Conservation (phyloP, 2,329 filamentous ascomycete species). For the Cladosporium sp. region DNA sequence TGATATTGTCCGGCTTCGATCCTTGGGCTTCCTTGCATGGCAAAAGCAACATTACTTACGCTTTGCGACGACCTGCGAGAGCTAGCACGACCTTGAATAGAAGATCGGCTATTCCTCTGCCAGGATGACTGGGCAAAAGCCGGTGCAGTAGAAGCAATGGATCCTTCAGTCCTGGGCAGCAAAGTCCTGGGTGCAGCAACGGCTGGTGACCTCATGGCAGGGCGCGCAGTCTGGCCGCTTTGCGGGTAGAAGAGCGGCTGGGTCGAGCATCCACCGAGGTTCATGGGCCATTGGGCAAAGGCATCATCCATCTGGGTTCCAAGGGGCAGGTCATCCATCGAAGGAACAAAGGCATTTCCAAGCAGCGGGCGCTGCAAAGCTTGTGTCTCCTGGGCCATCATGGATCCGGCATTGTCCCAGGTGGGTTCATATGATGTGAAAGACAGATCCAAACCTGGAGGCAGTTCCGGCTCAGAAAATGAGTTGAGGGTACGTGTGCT, state of each 20-base stretch:
- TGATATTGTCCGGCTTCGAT: background rate
- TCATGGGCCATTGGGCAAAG: constrained; percentile 6
- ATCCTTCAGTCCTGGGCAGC: constrained; percentile 23
- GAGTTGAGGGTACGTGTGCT: constrained; percentile 28
- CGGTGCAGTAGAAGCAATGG: constrained; percentile 5
- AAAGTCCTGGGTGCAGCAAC: constrained; percentile 16
- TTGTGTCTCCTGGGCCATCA: background rate
- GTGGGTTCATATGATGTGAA: constrained; percentile 10
- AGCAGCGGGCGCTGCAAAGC: constrained; percentile 10
- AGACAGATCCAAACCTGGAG: constrained; percentile 9
- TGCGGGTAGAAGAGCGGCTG: constrained; percentile 4
- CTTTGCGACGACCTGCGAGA: constrained; percentile 10
- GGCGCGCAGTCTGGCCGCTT: background rate
- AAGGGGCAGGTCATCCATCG: constrained; percentile 9
- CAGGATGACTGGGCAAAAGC: constrained; percentile 7
- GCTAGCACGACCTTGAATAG: constrained; percentile 11
- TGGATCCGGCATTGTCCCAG: constrained; percentile 1
- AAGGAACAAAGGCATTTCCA: constrained; percentile 10
- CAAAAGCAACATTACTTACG: constrained; percentile 12
- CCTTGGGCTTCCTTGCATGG: constrained; percentile 7
- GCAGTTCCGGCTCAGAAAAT: constrained; percentile 21
- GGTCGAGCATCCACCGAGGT: constrained; percentile 4
- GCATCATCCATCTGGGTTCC: constrained; percentile 4
- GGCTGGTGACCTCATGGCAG: background rate
- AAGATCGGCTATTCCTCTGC: constrained; percentile 5